These are phyloP conservation scores for Aspergillus saccharolyticus DNA, from an alignment of 495 filamentous ascomycete genomes.

Conservation along the genomic window DNA sequence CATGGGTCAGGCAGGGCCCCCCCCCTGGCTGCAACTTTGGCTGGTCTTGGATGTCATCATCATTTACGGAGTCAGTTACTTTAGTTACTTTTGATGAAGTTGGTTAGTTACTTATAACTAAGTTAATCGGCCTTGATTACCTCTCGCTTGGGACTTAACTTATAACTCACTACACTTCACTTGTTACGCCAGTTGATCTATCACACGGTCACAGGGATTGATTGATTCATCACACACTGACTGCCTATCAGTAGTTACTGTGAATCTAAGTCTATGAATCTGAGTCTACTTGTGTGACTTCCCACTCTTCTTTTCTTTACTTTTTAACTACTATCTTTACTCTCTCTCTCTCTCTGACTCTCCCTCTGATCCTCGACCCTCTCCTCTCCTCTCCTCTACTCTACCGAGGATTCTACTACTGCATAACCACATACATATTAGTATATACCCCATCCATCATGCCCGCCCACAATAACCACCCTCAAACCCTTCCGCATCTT, in stretches of 20 bases:
- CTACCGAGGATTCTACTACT: too few relatives aligned
- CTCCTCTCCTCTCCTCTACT: neutral
- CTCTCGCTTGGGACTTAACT: neutral
- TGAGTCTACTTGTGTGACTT: neutral
- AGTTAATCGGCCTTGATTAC: too few relatives aligned
- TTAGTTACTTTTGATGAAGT: too few relatives aligned
- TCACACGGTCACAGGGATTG: too few relatives aligned
- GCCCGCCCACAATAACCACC: neutral
- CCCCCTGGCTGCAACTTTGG: neutral
- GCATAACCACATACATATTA: too few relatives aligned
- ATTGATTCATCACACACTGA: neutral
- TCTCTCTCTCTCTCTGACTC: neutral
- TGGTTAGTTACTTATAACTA: too few relatives aligned
- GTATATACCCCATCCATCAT: neutral
- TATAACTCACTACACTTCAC: neutral
- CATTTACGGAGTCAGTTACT: neutral
- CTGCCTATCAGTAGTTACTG: too few relatives aligned
- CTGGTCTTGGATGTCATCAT: neutral
- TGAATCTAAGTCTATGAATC: neutral
- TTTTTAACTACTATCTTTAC: neutral
- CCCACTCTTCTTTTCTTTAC: neutral
- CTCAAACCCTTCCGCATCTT: slow-evolving; percentile 8
- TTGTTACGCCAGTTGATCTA: neutral
- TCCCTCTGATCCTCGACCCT: neutral
- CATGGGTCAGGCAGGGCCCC: neutral